phyloP scores from a whole-genome alignment of 768 basidiomycete genomes.

The Tylopilus sp. region DNA sequence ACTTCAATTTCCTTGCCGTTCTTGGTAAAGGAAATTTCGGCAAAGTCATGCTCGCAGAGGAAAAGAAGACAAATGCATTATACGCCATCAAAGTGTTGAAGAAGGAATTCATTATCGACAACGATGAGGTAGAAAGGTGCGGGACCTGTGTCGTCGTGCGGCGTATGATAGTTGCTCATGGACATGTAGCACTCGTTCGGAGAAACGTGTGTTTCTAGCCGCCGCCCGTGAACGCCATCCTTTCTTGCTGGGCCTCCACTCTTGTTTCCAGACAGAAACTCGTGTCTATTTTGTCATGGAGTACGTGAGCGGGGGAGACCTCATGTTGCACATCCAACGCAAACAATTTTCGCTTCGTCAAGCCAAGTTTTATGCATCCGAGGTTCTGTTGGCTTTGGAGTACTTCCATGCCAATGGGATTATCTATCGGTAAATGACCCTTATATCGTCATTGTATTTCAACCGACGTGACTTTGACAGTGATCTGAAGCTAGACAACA shows the following conservation, averaged over 20 bases:
- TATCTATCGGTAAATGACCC: constrained; percentile 80
- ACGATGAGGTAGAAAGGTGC: constrained; percentile 98
- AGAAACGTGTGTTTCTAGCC: constrained; percentile 96
- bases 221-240: constrained; percentile 98
- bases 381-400: constrained; percentile 92
- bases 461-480: constrained; percentile 37
- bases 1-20: constrained; percentile 98
- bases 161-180: constrained; percentile 4
- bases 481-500: constrained; percentile 97
- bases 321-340: constrained; percentile 99
- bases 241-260: constrained; percentile 93
- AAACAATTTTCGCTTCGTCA: constrained; percentile 98
- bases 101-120: constrained; percentile 99
- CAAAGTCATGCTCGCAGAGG: constrained; percentile 99
- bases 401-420: constrained; percentile 99
- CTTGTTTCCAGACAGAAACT: constrained; percentile 99
- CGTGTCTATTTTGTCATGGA: constrained; percentile 99
- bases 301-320: constrained; percentile 97
- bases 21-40: constrained; percentile 99
- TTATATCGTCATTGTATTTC: neutral
- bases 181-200: constrained; percentile 82
- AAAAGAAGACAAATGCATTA: constrained; percentile 84
- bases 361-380: constrained; percentile 98
- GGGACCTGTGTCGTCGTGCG: constrained; percentile 13
- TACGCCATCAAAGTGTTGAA: constrained; percentile 99